These are phyloP conservation scores for Ophiobolus disseminans DNA, from an alignment of 2,329 filamentous ascomycete species.

Conservation along the genomic window DNA sequence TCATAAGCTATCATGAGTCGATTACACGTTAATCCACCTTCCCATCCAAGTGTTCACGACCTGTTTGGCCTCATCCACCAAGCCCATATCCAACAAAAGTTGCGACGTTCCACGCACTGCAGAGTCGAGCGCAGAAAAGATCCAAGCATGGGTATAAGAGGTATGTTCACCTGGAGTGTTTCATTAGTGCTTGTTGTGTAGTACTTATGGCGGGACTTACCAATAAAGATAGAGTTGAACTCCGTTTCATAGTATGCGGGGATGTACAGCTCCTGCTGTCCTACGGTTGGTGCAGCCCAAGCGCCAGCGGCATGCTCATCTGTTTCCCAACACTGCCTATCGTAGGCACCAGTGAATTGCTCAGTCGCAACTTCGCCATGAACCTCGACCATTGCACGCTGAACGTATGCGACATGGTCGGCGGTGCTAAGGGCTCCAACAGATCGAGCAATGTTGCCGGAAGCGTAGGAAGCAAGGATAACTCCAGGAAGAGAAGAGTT, in stretches of 20 bases:
- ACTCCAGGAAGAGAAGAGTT: conserved; percentile 69
- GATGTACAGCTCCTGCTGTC: conserved; percentile 73
- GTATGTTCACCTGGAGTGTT: conserved; percentile 76
- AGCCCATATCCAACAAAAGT: conserved; percentile 67
- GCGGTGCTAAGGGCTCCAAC: conserved; percentile 60
- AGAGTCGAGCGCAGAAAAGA: conserved; percentile 70
- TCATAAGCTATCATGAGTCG: not conserved
- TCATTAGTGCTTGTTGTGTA: too few species aligned
- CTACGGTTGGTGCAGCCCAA: conserved; percentile 67
- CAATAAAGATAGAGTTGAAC: conserved; percentile 70
- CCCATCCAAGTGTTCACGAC: conserved; percentile 72
- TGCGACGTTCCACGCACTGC: conserved; percentile 71
- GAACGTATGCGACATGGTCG: conserved; percentile 68
- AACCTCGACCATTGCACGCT: conserved; percentile 72
- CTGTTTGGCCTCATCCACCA: conserved; percentile 73
- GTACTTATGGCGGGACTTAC: too few species aligned
- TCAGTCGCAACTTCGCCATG: conserved; percentile 66
- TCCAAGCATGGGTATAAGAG: conserved; percentile 75
- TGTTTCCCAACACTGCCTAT: conserved; percentile 70
- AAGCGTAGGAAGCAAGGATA: conserved; percentile 66
- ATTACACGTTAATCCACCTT: conserved; percentile 61
- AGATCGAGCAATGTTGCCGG: conserved; percentile 54
- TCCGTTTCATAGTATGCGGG: conserved; percentile 77
- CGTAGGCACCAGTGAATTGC: conserved; percentile 70
- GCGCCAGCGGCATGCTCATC: conserved; percentile 68